phyloP scores from a whole-genome alignment of 331 rosid species.

The Arachis monticola region DNA sequence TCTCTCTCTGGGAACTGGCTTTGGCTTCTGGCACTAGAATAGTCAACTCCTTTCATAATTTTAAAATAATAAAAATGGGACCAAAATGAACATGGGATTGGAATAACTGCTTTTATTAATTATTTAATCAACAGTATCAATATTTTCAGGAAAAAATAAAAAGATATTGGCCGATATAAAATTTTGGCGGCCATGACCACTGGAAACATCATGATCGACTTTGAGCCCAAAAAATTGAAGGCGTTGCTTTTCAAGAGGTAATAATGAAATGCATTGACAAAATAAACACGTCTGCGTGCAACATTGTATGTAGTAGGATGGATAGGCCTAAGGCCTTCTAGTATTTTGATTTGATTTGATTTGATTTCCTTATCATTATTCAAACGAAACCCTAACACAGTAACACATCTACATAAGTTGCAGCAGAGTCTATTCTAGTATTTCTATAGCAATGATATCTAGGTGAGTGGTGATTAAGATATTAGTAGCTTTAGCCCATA shows the following conservation, averaged over 20 bases:
- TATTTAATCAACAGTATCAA: too few relatives aligned
- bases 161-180: too few relatives aligned
- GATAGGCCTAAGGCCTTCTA: background rate
- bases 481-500: too few relatives aligned
- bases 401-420: background rate
- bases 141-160: too few relatives aligned
- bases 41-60: background rate
- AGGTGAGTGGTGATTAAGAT: too few relatives aligned
- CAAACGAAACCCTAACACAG: background rate
- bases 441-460: too few relatives aligned
- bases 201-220: background rate
- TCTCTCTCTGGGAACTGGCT: background rate
- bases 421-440: background rate
- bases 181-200: too few relatives aligned
- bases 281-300: background rate
- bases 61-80: too few relatives aligned
- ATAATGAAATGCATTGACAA: background rate
- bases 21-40: background rate
- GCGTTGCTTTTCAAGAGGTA: background rate
- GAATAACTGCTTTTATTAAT: too few relatives aligned
- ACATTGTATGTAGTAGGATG: too few relatives aligned
- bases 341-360: background rate
- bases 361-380: background rate
- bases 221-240: slow-evolving; percentile 3
- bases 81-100: too few relatives aligned